Evolutionary conservation across 2,329 filamentous ascomycete species (phyloP), one percentile per base, ranked within the genome.

Genomic region (Hypoxylon sp.): DNA sequence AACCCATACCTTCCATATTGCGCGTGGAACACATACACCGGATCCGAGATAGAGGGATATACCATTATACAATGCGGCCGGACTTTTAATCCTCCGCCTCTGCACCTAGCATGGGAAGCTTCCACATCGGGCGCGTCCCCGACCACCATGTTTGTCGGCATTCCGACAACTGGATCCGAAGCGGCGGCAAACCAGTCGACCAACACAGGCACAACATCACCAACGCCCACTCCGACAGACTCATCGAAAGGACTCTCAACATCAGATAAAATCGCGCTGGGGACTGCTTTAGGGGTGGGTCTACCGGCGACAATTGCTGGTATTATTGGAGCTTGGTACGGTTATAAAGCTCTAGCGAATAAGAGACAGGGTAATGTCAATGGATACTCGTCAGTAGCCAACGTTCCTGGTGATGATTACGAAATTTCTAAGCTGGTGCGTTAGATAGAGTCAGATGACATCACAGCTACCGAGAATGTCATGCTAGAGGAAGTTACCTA

Each of bases 261-360:
- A 3, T 66, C 63, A 1, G 63, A 66, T 41, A 62, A 59, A 25
- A 66, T 66, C 5, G 49, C 57, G 0, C 50, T 65, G 1, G 62
- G 56, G 6, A 60, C 62, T 2, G 46, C 63, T 5, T 17, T 66
- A 7, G 63, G 63, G 1, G 17, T 66, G 21, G 58, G 63, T 23
- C 11, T 66, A 23, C 63, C 63, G 7, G 63, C 52, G 1, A 59
- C 52, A 34, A 53, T 66, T 9, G 63, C 58, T n/a, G 58, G 52
- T n/a, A 50, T 66, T 25, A 41, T 66, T 11, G 63, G 46, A 11
- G 52, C 63, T 34, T 66, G 63, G 63, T 58, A 53, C 19, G 28
- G 38, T 1, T 65, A 56, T 13, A 51, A 41, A 34, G 23, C 50
- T 25, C 45, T n/a, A 38, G 28, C 30, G 25, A 56, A 32, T 5